phyloP scores from a whole-genome alignment of 768 basidiomycete genomes.

The Lyophyllum semitale region DNA sequence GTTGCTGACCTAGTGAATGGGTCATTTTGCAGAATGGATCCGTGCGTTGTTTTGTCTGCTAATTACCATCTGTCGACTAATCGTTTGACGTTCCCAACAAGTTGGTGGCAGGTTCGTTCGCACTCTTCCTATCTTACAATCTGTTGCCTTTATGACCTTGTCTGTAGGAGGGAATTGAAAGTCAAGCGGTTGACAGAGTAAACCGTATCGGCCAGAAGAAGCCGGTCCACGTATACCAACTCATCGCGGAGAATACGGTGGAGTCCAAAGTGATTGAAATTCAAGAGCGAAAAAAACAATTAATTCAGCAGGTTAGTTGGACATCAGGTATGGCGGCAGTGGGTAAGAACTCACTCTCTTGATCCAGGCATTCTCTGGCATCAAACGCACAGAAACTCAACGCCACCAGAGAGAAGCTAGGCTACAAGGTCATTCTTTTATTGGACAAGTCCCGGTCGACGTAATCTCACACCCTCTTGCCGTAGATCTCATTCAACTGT shows the following conservation, averaged over 20 bases:
- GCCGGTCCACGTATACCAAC: slow-evolving; percentile 82
- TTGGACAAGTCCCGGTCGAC: not conserved
- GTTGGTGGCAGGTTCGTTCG: slow-evolving; percentile 73
- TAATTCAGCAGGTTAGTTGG: slow-evolving; percentile 67
- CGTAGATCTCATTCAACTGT: slow-evolving; percentile 62
- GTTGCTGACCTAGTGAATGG: slow-evolving; percentile 28
- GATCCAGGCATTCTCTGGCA: slow-evolving; percentile 80
- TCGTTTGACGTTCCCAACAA: slow-evolving; percentile 22
- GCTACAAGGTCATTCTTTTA: slow-evolving; percentile 60
- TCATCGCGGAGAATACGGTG: slow-evolving; percentile 88
- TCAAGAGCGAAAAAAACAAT: slow-evolving; percentile 79
- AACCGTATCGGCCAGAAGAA: slow-evolving; percentile 87
- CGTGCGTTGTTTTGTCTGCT: slow-evolving; percentile 50
- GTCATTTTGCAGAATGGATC: slow-evolving; percentile 64
- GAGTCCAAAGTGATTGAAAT: slow-evolving; percentile 88
- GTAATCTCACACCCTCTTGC: not conserved
- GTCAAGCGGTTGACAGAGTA: slow-evolving; percentile 80
- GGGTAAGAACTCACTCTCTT: not conserved
- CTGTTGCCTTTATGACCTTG: slow-evolving; percentile 2
- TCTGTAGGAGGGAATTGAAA: slow-evolving; percentile 75
- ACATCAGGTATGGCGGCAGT: not conserved
- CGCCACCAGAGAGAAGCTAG: slow-evolving; percentile 80
- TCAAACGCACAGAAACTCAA: slow-evolving; percentile 71
- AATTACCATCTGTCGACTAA: not conserved
- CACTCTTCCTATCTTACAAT: not conserved